Percentiles rank a stretch among this genome's conserved stretches.
Conservation (phyloP, 805 yeast species). For the Candida taoyuanica region DNA sequence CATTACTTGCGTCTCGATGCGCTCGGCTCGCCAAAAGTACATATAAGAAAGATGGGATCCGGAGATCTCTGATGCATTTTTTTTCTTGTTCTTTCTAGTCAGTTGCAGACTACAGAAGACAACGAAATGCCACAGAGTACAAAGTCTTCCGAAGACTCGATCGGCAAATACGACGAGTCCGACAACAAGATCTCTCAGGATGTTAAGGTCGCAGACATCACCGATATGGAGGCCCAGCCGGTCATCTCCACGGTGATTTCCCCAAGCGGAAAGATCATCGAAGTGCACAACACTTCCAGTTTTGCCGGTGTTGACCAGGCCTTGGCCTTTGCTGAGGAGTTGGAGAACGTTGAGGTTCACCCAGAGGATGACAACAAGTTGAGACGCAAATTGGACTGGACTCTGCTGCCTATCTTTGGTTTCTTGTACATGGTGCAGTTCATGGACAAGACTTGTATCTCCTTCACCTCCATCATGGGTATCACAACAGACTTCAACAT, state of each 20-base stretch:
- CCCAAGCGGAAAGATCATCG: slow-evolving; percentile 10
- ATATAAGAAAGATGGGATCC: background rate
- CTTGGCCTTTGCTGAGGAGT: slow-evolving; percentile 12
- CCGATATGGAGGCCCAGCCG: slow-evolving; percentile 11
- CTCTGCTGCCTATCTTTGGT: slow-evolving; percentile 30
- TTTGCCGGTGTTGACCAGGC: slow-evolving; percentile 23
- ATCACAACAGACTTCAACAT: slow-evolving; percentile 35
- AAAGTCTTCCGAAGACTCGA: background rate
- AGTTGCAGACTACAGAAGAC: no score
- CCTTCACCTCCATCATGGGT: slow-evolving; percentile 43
- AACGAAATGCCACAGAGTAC: background rate
- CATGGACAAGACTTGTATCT: slow-evolving; percentile 39
- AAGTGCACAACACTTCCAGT: slow-evolving; percentile 4
- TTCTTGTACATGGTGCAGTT: slow-evolving; percentile 33
- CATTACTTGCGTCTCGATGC: no score
- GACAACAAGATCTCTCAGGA: slow-evolving; percentile 9
- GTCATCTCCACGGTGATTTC: slow-evolving; percentile 12
- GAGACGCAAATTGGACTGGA: slow-evolving; percentile 35
- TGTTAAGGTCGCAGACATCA: slow-evolving; percentile 6
- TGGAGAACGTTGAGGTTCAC: slow-evolving; percentile 12
- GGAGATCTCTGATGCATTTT: no score
- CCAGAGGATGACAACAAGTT: slow-evolving; percentile 30
- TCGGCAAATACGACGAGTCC: background rate
- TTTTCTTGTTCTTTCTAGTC: no score
- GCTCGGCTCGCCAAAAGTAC: no score